Conservation (phyloP, 2,329 filamentous ascomycete genomes). For the Microdochium trichocladiopsis region DNA sequence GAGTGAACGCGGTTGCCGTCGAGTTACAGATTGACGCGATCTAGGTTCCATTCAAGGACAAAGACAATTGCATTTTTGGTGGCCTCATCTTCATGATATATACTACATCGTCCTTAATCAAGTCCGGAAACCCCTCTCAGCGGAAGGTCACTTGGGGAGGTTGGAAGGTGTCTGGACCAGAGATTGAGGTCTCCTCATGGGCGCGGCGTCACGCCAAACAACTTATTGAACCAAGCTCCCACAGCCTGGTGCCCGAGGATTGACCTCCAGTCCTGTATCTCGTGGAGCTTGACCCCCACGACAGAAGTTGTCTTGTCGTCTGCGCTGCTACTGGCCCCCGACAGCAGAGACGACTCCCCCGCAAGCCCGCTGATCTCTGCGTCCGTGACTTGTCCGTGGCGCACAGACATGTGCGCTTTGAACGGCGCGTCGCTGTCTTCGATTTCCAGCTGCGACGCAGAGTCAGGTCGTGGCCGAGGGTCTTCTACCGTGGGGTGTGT, state of each 20-base stretch:
- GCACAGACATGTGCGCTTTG: constrained; percentile 24
- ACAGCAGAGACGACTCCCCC: background rate
- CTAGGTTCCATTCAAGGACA: too few relatives aligned
- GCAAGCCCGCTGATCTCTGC: constrained; percentile 1
- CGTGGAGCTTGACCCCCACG: constrained; percentile 11
- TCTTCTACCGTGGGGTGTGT: constrained; percentile 53
- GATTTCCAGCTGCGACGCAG: constrained; percentile 39
- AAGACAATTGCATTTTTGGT: too few relatives aligned
- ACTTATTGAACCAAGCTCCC: constrained; percentile 18
- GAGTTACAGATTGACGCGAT: too few relatives aligned
- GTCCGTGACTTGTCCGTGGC: constrained; percentile 28
- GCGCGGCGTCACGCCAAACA: constrained; percentile 13
- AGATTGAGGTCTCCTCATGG: too few relatives aligned
- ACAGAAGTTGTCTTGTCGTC: background rate
- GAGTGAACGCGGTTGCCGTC: too few relatives aligned
- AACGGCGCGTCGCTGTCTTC: constrained; percentile 29
- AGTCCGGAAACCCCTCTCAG: too few relatives aligned
- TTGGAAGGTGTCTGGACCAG: too few relatives aligned
- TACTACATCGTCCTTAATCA: too few relatives aligned
- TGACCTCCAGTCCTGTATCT: constrained; percentile 17
- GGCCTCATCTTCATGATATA: too few relatives aligned
- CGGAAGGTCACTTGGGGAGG: too few relatives aligned
- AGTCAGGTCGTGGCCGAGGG: constrained; percentile 43
- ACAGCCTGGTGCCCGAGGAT: constrained; percentile 6
- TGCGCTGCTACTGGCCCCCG: background rate